These are phyloP conservation scores for Noccaea bulbosa DNA, from an alignment of 345 rosid genomes.

Conservation along the genomic window DNA sequence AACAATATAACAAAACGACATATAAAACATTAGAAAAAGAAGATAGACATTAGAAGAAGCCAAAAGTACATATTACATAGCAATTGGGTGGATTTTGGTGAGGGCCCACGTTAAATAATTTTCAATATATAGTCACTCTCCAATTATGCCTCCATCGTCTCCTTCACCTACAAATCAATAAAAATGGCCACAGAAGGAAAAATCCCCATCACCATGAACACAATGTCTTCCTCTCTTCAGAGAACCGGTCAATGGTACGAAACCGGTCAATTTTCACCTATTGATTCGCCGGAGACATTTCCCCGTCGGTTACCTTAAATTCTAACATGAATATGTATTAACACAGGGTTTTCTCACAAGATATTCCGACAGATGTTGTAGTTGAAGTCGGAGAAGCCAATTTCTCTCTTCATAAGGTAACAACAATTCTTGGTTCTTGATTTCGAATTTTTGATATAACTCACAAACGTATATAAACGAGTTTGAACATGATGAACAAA, in stretches of 20 bases:
- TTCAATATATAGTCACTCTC: constrained; percentile 40
- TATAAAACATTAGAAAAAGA: background rate
- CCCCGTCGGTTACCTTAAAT: background rate
- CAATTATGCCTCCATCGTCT: constrained; percentile 32
- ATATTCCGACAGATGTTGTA: constrained; percentile 75
- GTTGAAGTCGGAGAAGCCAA: constrained; percentile 79
- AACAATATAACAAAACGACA: constrained; percentile 37
- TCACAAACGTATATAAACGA: too few relatives aligned
- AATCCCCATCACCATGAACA: constrained; percentile 32
- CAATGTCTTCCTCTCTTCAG: constrained; percentile 66
- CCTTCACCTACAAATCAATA: constrained; percentile 25
- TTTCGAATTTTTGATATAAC: background rate
- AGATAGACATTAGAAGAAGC: constrained; percentile 8
- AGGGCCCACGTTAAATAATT: constrained; percentile 29
- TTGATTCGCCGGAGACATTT: background rate
- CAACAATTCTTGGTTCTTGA: background rate
- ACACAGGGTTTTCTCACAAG: constrained; percentile 89
- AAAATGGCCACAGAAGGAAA: constrained; percentile 40
- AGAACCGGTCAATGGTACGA: constrained; percentile 91
- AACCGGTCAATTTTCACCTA: background rate
- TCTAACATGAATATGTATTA: background rate
- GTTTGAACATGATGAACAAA: background rate
- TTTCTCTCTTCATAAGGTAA: constrained; percentile 89
- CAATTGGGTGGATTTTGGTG: constrained; percentile 26
- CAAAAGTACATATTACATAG: constrained; percentile 18